These are phyloP conservation scores for Fagopyrum esculentum DNA, from an alignment of 148 eudicot species.

Conservation along the genomic window DNA sequence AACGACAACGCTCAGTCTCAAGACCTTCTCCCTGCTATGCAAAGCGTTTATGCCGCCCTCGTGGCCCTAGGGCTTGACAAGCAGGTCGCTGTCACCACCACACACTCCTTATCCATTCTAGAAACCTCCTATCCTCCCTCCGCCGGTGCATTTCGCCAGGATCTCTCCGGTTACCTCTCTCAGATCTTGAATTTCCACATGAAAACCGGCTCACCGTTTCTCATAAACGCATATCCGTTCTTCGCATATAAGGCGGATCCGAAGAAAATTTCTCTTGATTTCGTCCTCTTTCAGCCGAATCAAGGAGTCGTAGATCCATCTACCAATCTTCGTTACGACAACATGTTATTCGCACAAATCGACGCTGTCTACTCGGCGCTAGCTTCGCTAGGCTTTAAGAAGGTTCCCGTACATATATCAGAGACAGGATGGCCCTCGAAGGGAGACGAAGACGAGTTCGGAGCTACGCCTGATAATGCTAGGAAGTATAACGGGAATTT, in stretches of 20 bases:
- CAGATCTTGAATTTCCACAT: slow-evolving; percentile 11
- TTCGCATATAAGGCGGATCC: slow-evolving; percentile 19
- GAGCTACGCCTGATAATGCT: slow-evolving; percentile 18
- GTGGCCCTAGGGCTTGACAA: slow-evolving; percentile 2
- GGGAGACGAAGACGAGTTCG: slow-evolving; percentile 17
- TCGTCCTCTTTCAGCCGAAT: slow-evolving; percentile 19
- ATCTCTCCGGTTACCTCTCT: slow-evolving; percentile 1
- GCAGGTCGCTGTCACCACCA: slow-evolving; percentile 16
- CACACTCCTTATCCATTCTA: slow-evolving; percentile 11
- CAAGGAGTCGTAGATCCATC: slow-evolving; percentile 16
- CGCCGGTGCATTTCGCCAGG: slow-evolving; percentile 13
- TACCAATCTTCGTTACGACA: slow-evolving; percentile 16
- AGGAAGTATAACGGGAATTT: slow-evolving; percentile 20
- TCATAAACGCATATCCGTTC: slow-evolving; percentile 19
- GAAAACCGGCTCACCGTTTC: slow-evolving; percentile 14
- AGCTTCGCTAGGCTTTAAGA: slow-evolving; percentile 3
- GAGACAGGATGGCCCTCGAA: slow-evolving; percentile 20
- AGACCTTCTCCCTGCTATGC: slow-evolving; percentile 18
- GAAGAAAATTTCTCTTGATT: not conserved
- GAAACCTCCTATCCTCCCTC: slow-evolving; percentile 18
- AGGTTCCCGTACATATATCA: slow-evolving; percentile 9
- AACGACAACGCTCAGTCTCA: not conserved
- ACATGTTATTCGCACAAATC: slow-evolving; percentile 19
- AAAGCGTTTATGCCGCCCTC: slow-evolving; percentile 12
- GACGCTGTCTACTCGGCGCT: slow-evolving; percentile 20